Base-by-base conservation (phyloP, 768 basidiomycete species). In the Tulasnella sp. region DNA sequence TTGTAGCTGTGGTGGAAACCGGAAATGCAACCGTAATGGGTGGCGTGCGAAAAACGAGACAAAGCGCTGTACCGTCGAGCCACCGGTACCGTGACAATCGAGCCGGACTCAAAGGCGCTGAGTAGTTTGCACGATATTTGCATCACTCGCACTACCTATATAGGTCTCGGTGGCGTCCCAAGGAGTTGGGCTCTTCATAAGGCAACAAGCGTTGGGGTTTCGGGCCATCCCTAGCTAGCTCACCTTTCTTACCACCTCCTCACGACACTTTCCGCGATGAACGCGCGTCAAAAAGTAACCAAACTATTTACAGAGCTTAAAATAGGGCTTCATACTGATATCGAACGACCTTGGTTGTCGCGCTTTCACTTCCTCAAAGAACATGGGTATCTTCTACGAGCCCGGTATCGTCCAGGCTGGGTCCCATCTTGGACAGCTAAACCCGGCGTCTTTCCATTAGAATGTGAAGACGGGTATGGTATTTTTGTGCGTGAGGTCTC, bases 341-440 rank as follows among this genome's bases (percentile, higher is more conserved):
- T 18, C 16, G 76, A 77, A 31, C 34, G 18, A 9, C 52, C 56
- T 10, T 78, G 77, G 77, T 36, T 46, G 10, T 31, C 24, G 10
- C 77, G 77, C 38, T 71, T 46, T 46, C 27, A 78, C n/a, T 72
- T 78, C n/a, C 46, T 78, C 9, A 74, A 78, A 73, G 31, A 40
- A 19, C n/a, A 44, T 3, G 77, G 77, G 9, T 78, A 78, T 46
- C 38, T 71, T 12, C 71, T 78, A 6, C 27, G 77, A 36, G 71
- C 77, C 19, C 34, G 77, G 14, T 78, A 78, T 34, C 77, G 77
- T 42, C 77, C 77, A 14, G 77, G 71, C n/a, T 78, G 77, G 77
- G 52, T 38, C 12, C 34, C 77, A 14, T 78, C 77, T 12, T 78
- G 77, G 77, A 46, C 10, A 48, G 44, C 1, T 9, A 39, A 24